phyloP scores from a whole-genome alignment of 2,329 filamentous ascomycete genomes.

The Graphilbum sp. region DNA sequence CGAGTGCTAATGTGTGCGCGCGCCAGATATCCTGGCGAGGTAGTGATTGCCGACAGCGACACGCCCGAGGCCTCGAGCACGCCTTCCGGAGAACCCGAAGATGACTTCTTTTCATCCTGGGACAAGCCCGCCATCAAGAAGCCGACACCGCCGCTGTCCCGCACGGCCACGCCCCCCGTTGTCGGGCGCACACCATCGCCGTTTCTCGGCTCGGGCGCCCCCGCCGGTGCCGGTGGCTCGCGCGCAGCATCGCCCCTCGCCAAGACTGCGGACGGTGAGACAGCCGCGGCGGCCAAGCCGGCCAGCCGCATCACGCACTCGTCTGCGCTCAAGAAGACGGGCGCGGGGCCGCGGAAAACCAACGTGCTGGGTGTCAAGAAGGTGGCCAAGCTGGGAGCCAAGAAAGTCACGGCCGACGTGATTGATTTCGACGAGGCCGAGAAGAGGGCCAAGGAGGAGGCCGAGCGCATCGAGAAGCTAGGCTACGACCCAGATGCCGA shows the following conservation, averaged over 20 bases:
- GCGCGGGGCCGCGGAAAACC: slow-evolving; percentile 56
- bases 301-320: slow-evolving; percentile 62
- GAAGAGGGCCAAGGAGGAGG: slow-evolving; percentile 93
- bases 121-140: slow-evolving; percentile 96
- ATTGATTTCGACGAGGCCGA: slow-evolving; percentile 98
- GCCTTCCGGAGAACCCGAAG: slow-evolving; percentile 64
- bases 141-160: slow-evolving; percentile 81
- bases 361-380: slow-evolving; percentile 82
- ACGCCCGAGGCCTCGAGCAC: slow-evolving; percentile 52
- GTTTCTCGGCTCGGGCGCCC: slow-evolving; percentile 64
- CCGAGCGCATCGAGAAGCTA: slow-evolving; percentile 84
- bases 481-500: slow-evolving; percentile 92
- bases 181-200: slow-evolving; percentile 75
- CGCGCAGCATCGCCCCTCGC: slow-evolving; percentile 72
- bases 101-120: slow-evolving; percentile 99
- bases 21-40: slow-evolving; percentile 63
- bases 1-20: no score
- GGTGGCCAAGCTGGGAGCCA: slow-evolving; percentile 68
- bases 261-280: slow-evolving; percentile 38
- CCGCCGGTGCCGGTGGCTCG: slow-evolving; percentile 46
- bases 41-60: slow-evolving; percentile 63
- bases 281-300: slow-evolving; percentile 32
- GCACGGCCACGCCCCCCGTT: slow-evolving; percentile 71
- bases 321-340: slow-evolving; percentile 64
- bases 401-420: slow-evolving; percentile 66